Percentiles rank a stretch among this genome's conserved stretches.
Conservation (phyloP, 2,329 filamentous ascomycete species). For the Colletotrichum sp. region DNA sequence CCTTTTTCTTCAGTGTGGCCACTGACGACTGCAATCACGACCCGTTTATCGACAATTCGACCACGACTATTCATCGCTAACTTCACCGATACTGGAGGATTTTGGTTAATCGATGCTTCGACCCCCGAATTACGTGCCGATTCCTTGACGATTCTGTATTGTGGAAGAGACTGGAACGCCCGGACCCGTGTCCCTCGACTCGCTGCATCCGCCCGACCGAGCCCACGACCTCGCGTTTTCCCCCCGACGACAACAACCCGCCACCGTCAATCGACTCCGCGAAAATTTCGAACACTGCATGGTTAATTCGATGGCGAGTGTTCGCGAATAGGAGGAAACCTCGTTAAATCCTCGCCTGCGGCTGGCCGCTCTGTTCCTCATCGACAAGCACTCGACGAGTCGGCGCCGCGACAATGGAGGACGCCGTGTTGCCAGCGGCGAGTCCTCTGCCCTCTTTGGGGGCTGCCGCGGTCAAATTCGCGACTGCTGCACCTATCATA, state of each 20-base stretch:
- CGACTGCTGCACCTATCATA: constrained; percentile 43
- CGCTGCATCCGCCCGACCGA: constrained; percentile 20
- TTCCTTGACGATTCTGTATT: not conserved
- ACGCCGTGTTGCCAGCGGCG: constrained; percentile 6
- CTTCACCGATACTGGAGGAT: not conserved
- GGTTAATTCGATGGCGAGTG: constrained; percentile 37
- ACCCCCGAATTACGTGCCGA: not conserved
- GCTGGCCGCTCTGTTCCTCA: constrained; percentile 28
- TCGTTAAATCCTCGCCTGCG: constrained; percentile 25
- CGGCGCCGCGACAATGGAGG: constrained; percentile 31
- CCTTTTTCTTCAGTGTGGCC: constrained; percentile 9
- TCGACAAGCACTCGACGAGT: constrained; percentile 25
- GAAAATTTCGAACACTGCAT: constrained; percentile 7
- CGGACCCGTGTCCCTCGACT: constrained; percentile 10
- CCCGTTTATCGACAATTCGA: constrained; percentile 9
- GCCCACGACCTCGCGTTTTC: not conserved
- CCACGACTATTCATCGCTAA: not conserved
- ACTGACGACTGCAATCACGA: constrained; percentile 2
- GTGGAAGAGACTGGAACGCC: not conserved
- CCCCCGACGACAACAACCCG: constrained; percentile 6
- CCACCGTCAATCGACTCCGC: not conserved
- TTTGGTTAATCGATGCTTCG: not conserved
- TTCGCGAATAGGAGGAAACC: constrained; percentile 24
- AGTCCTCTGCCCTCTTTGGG: constrained; percentile 24
- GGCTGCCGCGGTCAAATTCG: constrained; percentile 30